Evolutionary conservation across 2,329 filamentous ascomycete species (phyloP), one percentile per base, ranked within the genome.

Genomic region (Clonostachys rhizophaga): DNA sequence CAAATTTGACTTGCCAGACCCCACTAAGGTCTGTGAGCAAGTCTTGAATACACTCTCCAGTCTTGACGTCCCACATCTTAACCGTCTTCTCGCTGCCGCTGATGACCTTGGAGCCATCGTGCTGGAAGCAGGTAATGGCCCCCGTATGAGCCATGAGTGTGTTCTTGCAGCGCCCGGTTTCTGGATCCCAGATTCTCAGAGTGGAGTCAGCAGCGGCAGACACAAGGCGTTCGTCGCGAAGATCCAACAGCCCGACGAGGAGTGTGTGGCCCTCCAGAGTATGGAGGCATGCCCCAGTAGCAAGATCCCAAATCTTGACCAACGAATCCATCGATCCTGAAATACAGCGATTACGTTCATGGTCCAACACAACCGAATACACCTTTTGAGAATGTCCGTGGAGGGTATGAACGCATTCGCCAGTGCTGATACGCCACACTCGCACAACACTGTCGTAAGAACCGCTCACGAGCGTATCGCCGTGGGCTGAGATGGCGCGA

Each of bases 1-100:
- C 91, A 69, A 99, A 99, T 60, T 94, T 94, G 59, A 99, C 94
- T 71, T 99, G 94, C 94, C 94, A 99, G 8, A 99, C 94, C n/a
- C 92, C 91, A 55, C 86, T 92, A 35, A 99, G 76, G 60, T 96
- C 91, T 13, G 90, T 96, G 59, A 99, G 75, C 40, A 99, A 78
- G 66, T 99, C 92, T 55, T 92, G 88, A 45, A 96, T 84, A 63
- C 91, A 96, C 58, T 96, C 88, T 43, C 94, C 94, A 2, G 86
- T 95, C 58, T 84, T 83, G 44, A 96, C 87, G 60, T 99, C 90
- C 94, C 94, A 99, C 89, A 99, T 95, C 74, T 99, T 99, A 53
- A 99, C 75, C 5, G 90, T 96, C 59, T 92, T 85, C 65, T 99
- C 94, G 49, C 90, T 96, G 47, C 94, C 94, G 39, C 89, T 95